Evolutionary conservation across 176 grass and related monocot genomes (phyloP).

Genomic region (Dendrocalamus sinicus): DNA sequence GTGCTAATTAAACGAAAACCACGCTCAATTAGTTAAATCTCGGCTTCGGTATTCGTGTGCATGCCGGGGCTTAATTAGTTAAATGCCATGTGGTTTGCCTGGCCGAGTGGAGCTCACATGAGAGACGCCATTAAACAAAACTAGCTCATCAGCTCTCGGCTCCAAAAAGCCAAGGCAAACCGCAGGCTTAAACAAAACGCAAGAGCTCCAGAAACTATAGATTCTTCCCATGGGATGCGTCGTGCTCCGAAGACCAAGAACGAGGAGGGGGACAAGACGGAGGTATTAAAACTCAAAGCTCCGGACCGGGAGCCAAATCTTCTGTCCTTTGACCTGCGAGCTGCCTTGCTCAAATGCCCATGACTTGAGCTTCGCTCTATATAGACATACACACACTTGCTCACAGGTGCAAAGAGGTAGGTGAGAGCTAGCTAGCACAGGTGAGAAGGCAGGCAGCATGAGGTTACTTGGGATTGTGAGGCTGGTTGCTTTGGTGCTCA

Average conservation of each 20-base stretch:
- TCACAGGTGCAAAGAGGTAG: conserved; percentile 14
- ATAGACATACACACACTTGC: conserved; percentile 19
- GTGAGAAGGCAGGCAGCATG: conserved; percentile 44
- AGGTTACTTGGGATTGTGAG: conserved; percentile 42
- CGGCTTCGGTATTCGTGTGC: conserved; percentile 33
- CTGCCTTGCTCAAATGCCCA: conserved; percentile 32
- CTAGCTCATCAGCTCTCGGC: conserved; percentile 42
- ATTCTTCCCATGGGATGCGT: conserved; percentile 73
- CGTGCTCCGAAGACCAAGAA: conserved; percentile 46
- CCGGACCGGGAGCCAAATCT: conserved; percentile 41
- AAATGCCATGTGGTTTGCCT: conserved; percentile 43
- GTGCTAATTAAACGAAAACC: neutral
- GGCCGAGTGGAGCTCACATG: conserved; percentile 75
- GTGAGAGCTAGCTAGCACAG: conserved; percentile 34
- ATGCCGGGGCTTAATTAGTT: neutral
- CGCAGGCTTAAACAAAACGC: conserved; percentile 38
- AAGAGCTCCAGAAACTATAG: conserved; percentile 63
- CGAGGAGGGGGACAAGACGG: conserved; percentile 55
- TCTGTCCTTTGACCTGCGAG: conserved; percentile 68
- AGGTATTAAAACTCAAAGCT: conserved; percentile 56
- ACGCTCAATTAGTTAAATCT: conserved; percentile 27
- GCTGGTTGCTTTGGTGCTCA: conserved; percentile 48
- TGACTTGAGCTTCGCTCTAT: conserved; percentile 44
- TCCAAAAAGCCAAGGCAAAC: conserved; percentile 42
- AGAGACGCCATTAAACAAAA: conserved; percentile 62